Base-by-base conservation (phyloP, 2,329 filamentous ascomycete species). In the Exophiala mesophila region DNA sequence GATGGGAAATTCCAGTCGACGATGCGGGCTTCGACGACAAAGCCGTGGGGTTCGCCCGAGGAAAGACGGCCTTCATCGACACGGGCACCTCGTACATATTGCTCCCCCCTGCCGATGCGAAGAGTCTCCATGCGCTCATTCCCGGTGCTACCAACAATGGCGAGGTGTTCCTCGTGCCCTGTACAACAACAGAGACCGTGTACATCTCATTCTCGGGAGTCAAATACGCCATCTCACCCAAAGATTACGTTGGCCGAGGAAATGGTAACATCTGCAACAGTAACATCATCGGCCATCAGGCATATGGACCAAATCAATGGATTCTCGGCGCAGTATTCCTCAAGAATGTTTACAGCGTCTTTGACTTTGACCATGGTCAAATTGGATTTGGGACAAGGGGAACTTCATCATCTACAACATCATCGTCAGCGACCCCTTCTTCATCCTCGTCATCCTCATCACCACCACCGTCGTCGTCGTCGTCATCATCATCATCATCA, bases 261-360 rank as follows among this genome's bases (percentile, higher is more conserved):
- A 49, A 51, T 10, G 57, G 55, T 2, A 52, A 55, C 1, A 59
- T 59, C 2, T 80, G 76, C 50, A 54, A 77, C 13, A 89, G 85
- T 60, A 88, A 85, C 55, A 77, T 94, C 24, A 82, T 88, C 39
- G 85, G 83, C 2, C 73, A 79, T 18, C 76, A 83, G 58, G 78
- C 85, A 10, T 80, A 87, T 34, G 65, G 71, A 1, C 71, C 55
- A 55, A 59, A 67, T 23, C 65, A 80, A 19, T 94, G 88, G 87
- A 71, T 95, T n/a, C 64, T 94, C 1, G 88, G 88, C 2, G 88
- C 88, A 53, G 78, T 83, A 1, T 94, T 94, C 56, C 66, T 95
- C 48, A 94, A 94, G 68, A 94, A 94, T 55, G 88, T 94, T 12
- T 94, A 94, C 59, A 72, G 79, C 1, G 82, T 92, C 17, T 94